phyloP scores from a whole-genome alignment of 2,329 filamentous ascomycete species.

The Fusarium bulbicola region DNA sequence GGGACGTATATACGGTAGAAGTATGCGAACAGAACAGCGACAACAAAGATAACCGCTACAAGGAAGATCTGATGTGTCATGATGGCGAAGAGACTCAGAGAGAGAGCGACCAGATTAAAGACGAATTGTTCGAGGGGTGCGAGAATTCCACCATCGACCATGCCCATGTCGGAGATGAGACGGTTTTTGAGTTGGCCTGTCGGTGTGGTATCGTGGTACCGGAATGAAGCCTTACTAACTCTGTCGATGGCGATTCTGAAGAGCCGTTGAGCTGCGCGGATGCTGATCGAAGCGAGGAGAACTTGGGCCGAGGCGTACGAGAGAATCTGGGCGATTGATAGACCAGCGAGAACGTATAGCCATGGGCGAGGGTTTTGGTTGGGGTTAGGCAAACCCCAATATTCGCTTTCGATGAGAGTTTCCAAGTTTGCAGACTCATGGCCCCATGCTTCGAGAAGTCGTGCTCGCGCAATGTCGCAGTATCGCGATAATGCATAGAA shows the following conservation, averaged over 20 bases:
- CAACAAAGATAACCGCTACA: conserved; percentile 72
- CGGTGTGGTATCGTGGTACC: conserved; percentile 91
- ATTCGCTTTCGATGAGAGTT: not conserved
- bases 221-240: conserved; percentile 83
- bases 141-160: conserved; percentile 87
- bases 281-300: conserved; percentile 79
- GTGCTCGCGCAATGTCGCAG: conserved; percentile 72
- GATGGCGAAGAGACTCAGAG: conserved; percentile 79
- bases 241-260: conserved; percentile 77
- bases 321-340: conserved; percentile 70
- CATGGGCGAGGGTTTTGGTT: conserved; percentile 74
- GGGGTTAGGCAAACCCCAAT: conserved; percentile 66
- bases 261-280: conserved; percentile 78
- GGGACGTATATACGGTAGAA: conserved; percentile 83
- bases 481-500: conserved; percentile 71
- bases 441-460: conserved; percentile 89
- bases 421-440: conserved; percentile 58
- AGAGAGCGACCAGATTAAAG: conserved; percentile 75
- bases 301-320: conserved; percentile 69
- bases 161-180: conserved; percentile 88
- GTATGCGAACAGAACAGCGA: conserved; percentile 74
- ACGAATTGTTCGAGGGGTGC: conserved; percentile 76
- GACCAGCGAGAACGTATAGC: conserved; percentile 74
- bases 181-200: conserved; percentile 92
- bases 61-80: conserved; percentile 81